These are phyloP conservation scores for Vigna reflexopilosa DNA, from an alignment of 306 rosid genomes.

Conservation along the genomic window DNA sequence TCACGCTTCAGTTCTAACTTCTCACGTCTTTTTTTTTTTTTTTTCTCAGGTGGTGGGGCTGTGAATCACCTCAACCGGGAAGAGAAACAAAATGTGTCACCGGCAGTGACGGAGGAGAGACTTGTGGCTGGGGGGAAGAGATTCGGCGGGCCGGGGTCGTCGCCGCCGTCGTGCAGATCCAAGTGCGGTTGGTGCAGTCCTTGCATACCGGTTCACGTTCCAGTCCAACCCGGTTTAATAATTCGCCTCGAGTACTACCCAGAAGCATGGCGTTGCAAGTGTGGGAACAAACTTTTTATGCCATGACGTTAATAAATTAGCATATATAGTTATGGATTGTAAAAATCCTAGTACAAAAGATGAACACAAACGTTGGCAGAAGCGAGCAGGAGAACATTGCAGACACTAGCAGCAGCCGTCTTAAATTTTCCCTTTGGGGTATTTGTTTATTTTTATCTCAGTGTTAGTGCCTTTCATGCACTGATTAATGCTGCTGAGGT, in stretches of 20 bases:
- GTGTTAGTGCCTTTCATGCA: constrained; percentile 42
- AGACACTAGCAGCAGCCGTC: constrained; percentile 20
- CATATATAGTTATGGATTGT: not conserved
- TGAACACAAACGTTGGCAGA: constrained; percentile 25
- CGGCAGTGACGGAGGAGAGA: not conserved
- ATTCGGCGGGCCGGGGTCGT: constrained; percentile 69
- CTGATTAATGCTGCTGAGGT: constrained; percentile 41
- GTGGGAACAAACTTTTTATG: constrained; percentile 83
- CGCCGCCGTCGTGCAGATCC: constrained; percentile 84
- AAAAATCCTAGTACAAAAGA: constrained; percentile 34
- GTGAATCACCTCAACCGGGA: not conserved
- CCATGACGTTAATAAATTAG: constrained; percentile 44
- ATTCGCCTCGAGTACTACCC: constrained; percentile 90
- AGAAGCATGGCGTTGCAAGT: constrained; percentile 98
- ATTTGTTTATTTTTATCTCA: not conserved
- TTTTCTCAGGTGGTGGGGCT: constrained; percentile 42
- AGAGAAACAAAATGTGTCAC: constrained; percentile 34
- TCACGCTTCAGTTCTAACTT: not conserved
- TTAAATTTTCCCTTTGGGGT: constrained; percentile 39
- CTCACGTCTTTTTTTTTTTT: not conserved
- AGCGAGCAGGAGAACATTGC: constrained; percentile 38
- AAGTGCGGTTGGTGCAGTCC: constrained; percentile 90
- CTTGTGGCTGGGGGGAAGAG: constrained; percentile 47
- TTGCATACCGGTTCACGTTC: constrained; percentile 80
- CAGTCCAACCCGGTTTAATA: constrained; percentile 81